A percentile compares a stretch with the other conserved stretches of the same genome.
These are phyloP conservation scores for Epichloe glyceriae DNA, from an alignment of 2,329 filamentous ascomycete genomes.

Conservation along the genomic window DNA sequence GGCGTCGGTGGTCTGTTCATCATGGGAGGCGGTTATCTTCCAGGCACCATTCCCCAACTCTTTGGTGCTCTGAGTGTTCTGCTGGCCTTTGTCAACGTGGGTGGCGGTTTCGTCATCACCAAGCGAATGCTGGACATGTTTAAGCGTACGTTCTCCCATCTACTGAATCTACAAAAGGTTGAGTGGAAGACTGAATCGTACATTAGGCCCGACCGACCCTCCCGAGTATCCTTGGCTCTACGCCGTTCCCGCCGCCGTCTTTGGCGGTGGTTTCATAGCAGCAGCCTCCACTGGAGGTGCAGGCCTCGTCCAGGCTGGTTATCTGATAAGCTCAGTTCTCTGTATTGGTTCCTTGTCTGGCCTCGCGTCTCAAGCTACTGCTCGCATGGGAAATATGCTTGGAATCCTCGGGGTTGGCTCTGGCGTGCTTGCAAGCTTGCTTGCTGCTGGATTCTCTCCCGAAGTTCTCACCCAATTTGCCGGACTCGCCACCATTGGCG, in stretches of 20 bases:
- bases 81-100: slow-evolving; percentile 77
- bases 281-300: slow-evolving; percentile 72
- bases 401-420: slow-evolving; percentile 76
- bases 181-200: slow-evolving; percentile 7
- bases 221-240: slow-evolving; percentile 84
- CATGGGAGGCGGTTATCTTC: slow-evolving; percentile 68
- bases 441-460: slow-evolving; percentile 67
- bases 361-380: slow-evolving; percentile 69
- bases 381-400: slow-evolving; percentile 72
- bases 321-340: slow-evolving; percentile 70
- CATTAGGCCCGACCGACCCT: slow-evolving; percentile 60
- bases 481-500: slow-evolving; percentile 59
- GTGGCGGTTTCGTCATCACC: slow-evolving; percentile 81
- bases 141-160: slow-evolving; percentile 37
- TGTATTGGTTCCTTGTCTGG: slow-evolving; percentile 78
- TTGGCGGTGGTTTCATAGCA: slow-evolving; percentile 68
- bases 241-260: slow-evolving; percentile 61
- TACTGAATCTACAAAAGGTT: too few relatives aligned
- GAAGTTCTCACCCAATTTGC: slow-evolving; percentile 72
- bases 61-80: slow-evolving; percentile 72
- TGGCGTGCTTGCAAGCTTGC: slow-evolving; percentile 70
- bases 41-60: slow-evolving; percentile 63
- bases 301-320: slow-evolving; percentile 76
- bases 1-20: slow-evolving; percentile 81
- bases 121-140: slow-evolving; percentile 94